A percentile compares a stretch with the other conserved stretches of the same genome.
Conservation (phyloP, 208 protist genomes). For the Wallacemonas sp. region DNA sequence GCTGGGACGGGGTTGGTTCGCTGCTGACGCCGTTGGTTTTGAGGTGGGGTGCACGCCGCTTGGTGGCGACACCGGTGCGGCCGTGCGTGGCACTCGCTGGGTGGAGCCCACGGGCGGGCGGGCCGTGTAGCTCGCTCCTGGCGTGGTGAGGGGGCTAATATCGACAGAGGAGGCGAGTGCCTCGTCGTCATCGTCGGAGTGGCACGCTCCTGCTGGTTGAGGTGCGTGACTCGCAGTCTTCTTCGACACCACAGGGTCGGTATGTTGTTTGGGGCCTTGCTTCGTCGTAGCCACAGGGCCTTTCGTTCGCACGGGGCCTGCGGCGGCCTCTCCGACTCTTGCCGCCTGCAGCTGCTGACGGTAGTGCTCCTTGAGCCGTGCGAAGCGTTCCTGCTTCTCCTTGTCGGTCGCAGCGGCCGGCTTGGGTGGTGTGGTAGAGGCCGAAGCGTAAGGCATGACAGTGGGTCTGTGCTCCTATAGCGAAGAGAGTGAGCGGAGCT, state of each 20-base stretch:
- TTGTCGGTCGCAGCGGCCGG: not conserved
- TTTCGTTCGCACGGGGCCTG: too few relatives aligned
- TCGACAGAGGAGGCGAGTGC: conserved; percentile 6
- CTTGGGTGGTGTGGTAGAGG: not conserved
- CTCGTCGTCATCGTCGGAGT: too few relatives aligned
- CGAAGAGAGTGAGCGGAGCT: not conserved
- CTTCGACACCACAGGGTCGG: not conserved
- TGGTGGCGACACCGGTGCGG: too few relatives aligned
- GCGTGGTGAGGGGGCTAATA: conserved; percentile 20
- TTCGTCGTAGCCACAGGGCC: too few relatives aligned
- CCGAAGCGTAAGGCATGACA: too few relatives aligned
- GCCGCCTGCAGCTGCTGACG: not conserved
- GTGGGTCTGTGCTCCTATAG: too few relatives aligned
- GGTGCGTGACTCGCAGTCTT: not conserved
- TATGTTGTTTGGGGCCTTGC: too few relatives aligned
- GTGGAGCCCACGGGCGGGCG: not conserved
- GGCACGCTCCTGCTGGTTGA: too few relatives aligned
- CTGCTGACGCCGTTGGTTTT: too few relatives aligned
- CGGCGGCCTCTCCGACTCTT: not conserved
- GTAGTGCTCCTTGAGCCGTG: conserved; percentile 7
- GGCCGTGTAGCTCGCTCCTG: conserved; percentile 3
- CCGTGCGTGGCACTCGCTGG: too few relatives aligned
- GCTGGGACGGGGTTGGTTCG: not conserved
- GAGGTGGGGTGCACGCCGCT: too few relatives aligned
- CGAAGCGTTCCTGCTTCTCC: conserved; percentile 1